Evolutionary conservation across 805 yeast species (phyloP).

Genomic region (Kazachstania viticola): DNA sequence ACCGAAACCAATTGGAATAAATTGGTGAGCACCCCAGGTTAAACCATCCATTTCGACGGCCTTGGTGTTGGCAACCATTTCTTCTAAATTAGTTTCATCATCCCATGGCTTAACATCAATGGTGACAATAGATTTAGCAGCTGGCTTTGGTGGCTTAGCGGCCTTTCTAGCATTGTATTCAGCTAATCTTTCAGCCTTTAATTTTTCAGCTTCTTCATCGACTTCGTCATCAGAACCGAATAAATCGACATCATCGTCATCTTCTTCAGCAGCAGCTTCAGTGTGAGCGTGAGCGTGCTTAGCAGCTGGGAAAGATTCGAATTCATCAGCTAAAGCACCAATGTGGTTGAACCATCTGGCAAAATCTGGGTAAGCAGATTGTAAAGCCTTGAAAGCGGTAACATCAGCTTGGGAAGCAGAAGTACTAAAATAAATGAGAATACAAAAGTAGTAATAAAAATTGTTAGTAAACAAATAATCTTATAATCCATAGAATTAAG

Average conservation of each 20-base stretch:
- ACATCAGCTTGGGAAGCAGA: slow-evolving; percentile 95
- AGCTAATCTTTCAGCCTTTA: slow-evolving; percentile 96
- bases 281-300: too few species aligned
- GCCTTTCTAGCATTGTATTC: slow-evolving; percentile 97
- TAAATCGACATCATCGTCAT: slow-evolving; percentile 86
- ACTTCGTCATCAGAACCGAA: slow-evolving; percentile 96
- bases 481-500: neutral
- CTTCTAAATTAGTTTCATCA: slow-evolving; percentile 94
- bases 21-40: slow-evolving; percentile 95
- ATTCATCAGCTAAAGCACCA: slow-evolving; percentile 83
- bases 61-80: slow-evolving; percentile 79
- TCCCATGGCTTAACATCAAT: slow-evolving; percentile 99
- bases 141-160: slow-evolving; percentile 93
- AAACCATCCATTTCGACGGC: slow-evolving; percentile 83
- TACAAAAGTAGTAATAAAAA: neutral
- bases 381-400: slow-evolving; percentile 87
- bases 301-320: slow-evolving; percentile 72
- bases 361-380: slow-evolving; percentile 82
- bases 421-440: slow-evolving; percentile 36
- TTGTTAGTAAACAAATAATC: slow-evolving; percentile 2
- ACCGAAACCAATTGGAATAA: slow-evolving; percentile 97
- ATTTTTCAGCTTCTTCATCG: slow-evolving; percentile 93
- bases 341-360: slow-evolving; percentile 99
- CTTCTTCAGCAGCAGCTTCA: slow-evolving; percentile 46
- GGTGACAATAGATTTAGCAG: slow-evolving; percentile 96